These are phyloP conservation scores for Aspergillus funiculosus DNA, from an alignment of 495 filamentous ascomycete genomes.

Conservation along the genomic window DNA sequence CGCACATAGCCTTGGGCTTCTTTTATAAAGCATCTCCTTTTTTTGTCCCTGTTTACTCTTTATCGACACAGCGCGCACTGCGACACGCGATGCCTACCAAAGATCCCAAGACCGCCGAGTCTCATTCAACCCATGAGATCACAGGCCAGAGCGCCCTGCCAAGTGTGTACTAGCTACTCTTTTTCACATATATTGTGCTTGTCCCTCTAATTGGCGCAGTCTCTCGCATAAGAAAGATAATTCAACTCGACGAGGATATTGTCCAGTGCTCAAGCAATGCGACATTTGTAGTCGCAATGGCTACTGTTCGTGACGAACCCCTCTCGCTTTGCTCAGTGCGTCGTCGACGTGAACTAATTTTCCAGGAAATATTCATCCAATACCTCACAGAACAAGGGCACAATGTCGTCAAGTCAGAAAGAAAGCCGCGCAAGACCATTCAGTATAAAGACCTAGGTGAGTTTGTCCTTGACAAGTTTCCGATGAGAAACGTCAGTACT, in stretches of 20 bases:
- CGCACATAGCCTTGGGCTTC: background rate
- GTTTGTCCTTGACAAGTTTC: constrained; percentile 9
- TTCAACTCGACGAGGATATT: constrained; percentile 81
- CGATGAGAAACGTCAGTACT: constrained; percentile 3
- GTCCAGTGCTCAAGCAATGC: constrained; percentile 81
- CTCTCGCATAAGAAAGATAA: constrained; percentile 88
- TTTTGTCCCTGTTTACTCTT: too few species aligned
- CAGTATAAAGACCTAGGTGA: constrained; percentile 92
- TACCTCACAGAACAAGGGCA: constrained; percentile 79
- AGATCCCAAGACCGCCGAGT: constrained; percentile 53
- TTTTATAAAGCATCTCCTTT: too few species aligned
- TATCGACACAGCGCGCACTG: background rate
- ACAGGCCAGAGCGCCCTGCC: constrained; percentile 82
- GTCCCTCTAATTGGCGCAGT: constrained; percentile 47
- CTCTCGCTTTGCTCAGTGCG: background rate
- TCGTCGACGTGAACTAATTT: background rate
- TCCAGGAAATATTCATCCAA: constrained; percentile 91
- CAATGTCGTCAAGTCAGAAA: constrained; percentile 81
- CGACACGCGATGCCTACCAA: constrained; percentile 73
- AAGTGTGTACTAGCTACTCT: constrained; percentile 50
- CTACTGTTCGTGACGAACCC: constrained; percentile 54
- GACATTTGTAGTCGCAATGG: constrained; percentile 88
- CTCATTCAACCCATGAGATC: constrained; percentile 61
- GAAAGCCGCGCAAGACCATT: constrained; percentile 86
- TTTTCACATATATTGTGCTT: background rate